phyloP scores from a whole-genome alignment of 2,329 filamentous ascomycete genomes.

The Zymoseptoria ardabiliae region DNA sequence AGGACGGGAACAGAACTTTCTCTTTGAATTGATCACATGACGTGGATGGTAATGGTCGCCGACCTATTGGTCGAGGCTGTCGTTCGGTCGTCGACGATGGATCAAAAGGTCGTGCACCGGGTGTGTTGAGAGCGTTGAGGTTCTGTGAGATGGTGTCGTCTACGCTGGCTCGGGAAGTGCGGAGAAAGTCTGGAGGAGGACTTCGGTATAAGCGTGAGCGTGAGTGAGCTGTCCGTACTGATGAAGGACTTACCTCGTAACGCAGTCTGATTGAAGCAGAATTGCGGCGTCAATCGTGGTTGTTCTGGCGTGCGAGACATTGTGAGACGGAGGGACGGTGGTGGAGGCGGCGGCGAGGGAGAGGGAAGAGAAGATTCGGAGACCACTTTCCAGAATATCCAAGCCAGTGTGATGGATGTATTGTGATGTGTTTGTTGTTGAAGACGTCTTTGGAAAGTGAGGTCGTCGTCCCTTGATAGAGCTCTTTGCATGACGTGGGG shows the following conservation, averaged over 20 bases:
- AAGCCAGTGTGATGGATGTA: conserved; percentile 20
- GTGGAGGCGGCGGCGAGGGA: conserved; percentile 4
- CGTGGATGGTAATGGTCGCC: conserved; percentile 49
- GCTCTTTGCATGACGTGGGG: background rate
- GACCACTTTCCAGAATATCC: conserved; percentile 22
- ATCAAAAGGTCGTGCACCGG: conserved; percentile 66
- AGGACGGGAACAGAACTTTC: conserved; percentile 75
- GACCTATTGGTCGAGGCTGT: conserved; percentile 43
- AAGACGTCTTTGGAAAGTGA: background rate
- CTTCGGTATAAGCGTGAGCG: conserved; percentile 28
- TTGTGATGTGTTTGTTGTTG: background rate
- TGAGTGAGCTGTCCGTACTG: background rate
- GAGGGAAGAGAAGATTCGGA: conserved; percentile 8
- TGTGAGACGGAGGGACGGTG: conserved; percentile 8
- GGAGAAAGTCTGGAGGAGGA: conserved; percentile 69
- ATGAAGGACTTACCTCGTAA: conserved; percentile 36
- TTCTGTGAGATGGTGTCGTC: conserved; percentile 93
- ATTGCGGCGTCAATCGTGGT: conserved; percentile 40
- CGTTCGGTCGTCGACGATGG: conserved; percentile 66
- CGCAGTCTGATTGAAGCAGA: conserved; percentile 47
- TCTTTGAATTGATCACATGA: conserved; percentile 69
- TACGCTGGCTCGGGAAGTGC: conserved; percentile 72
- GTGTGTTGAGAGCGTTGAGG: conserved; percentile 79
- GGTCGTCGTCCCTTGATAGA: background rate
- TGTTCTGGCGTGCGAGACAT: conserved; percentile 38